Conservation (phyloP, 371 early-diverging fungal species). For the Sporodiniella umbellata region DNA sequence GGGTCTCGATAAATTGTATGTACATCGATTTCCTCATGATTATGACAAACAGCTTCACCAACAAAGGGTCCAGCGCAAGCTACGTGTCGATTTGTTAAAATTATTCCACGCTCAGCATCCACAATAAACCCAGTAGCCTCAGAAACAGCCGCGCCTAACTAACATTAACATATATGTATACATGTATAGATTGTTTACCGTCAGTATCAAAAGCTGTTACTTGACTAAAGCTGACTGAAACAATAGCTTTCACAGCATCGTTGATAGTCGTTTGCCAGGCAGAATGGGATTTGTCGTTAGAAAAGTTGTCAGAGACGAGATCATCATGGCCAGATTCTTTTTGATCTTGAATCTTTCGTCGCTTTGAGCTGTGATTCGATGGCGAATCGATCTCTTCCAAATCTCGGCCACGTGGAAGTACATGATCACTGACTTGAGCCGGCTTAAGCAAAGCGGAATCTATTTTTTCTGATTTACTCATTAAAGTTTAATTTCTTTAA, state of each 20-base stretch:
- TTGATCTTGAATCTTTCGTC: not conserved
- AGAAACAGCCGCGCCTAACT: slow-evolving; percentile 41
- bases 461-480: not conserved
- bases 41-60: slow-evolving; percentile 83
- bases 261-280: slow-evolving; percentile 68
- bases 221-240: slow-evolving; percentile 72
- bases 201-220: slow-evolving; percentile 82
- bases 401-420: not conserved
- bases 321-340: not conserved
- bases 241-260: slow-evolving; percentile 71
- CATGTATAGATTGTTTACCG: slow-evolving; percentile 27
- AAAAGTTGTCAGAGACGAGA: not conserved
- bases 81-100: slow-evolving; percentile 92
- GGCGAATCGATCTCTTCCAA: not conserved
- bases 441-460: not conserved
- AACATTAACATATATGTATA: not conserved
- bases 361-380: not conserved
- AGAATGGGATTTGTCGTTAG: not conserved
- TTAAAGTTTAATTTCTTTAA: not conserved
- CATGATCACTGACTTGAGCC: not conserved
- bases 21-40: slow-evolving; percentile 91
- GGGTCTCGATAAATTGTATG: slow-evolving; percentile 85
- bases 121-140: slow-evolving; percentile 94
- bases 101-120: slow-evolving; percentile 81
- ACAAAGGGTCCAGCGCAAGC: slow-evolving; percentile 90